Evolutionary conservation across 2,329 filamentous ascomycete species (phyloP).

Genomic region (Arthrobotrys iridis): DNA sequence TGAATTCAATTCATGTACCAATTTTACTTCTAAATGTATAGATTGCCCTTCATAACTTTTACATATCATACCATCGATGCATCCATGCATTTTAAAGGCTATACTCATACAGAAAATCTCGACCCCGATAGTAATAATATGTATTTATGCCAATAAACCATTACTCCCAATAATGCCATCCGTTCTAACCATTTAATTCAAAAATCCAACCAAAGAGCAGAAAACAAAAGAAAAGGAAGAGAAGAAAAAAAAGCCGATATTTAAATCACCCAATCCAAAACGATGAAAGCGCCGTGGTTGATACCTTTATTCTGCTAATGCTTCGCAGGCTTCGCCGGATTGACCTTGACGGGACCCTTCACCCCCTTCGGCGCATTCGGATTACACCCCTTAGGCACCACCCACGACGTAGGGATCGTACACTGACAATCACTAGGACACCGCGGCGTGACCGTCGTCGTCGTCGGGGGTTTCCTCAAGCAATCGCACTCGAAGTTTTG

Average conservation of each 20-base stretch:
- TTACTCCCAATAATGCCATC: not conserved
- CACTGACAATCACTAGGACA: slow-evolving; percentile 45
- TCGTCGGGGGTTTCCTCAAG: slow-evolving; percentile 6
- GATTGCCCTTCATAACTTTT: too few relatives aligned
- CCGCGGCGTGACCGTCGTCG: slow-evolving; percentile 14
- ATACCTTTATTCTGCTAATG: not conserved
- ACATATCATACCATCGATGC: too few relatives aligned
- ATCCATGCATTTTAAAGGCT: too few relatives aligned
- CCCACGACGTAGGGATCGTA: slow-evolving; percentile 19
- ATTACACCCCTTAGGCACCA: slow-evolving; percentile 15
- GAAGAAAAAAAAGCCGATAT: not conserved
- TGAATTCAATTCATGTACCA: too few relatives aligned
- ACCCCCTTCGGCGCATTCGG: slow-evolving; percentile 2
- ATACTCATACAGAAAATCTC: too few relatives aligned
- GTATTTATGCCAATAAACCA: not conserved
- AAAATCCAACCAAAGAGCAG: not conserved
- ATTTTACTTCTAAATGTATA: too few relatives aligned
- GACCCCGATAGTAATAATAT: not conserved
- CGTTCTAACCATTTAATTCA: not conserved
- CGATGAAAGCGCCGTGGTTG: not conserved
- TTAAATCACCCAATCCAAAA: too few relatives aligned
- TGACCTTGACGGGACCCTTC: not conserved
- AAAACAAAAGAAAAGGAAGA: not conserved
- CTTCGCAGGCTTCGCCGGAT: too few relatives aligned
- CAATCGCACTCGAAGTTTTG: slow-evolving; percentile 29